Percentiles rank a stretch among this genome's conserved stretches.
phyloP scores from a whole-genome alignment of 257 asterid genomes.

The Solanum megistacrolobum region DNA sequence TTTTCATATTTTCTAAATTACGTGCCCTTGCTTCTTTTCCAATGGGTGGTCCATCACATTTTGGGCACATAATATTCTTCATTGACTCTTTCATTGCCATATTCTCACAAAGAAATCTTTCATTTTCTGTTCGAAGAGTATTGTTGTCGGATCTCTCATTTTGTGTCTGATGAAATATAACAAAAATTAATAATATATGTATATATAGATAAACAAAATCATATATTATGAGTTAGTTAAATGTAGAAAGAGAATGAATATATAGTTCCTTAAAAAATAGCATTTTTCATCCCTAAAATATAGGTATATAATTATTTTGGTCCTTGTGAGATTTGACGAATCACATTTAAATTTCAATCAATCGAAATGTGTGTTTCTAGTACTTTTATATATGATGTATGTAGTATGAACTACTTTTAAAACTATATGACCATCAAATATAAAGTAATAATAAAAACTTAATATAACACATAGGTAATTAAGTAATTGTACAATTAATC shows the following conservation, averaged over 20 bases:
- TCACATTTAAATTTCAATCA: background rate
- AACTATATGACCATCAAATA: background rate
- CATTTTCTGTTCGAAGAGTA: slow-evolving; percentile 42
- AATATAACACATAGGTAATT: background rate
- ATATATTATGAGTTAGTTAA: background rate
- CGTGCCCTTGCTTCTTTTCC: slow-evolving; percentile 30
- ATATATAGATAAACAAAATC: background rate
- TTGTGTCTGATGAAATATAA: slow-evolving; percentile 27
- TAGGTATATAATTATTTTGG: background rate
- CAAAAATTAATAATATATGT: background rate
- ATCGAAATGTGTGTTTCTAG: background rate
- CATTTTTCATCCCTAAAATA: background rate
- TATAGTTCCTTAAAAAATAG: background rate
- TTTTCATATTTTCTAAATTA: slow-evolving; percentile 23
- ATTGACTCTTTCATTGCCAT: slow-evolving; percentile 41
- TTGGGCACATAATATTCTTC: slow-evolving; percentile 24
- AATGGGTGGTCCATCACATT: slow-evolving; percentile 24
- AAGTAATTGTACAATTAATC: background rate
- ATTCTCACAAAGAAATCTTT: slow-evolving; percentile 40
- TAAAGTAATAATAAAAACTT: background rate
- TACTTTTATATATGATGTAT: background rate
- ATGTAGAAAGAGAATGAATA: background rate
- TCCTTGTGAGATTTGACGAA: background rate
- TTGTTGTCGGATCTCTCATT: slow-evolving; percentile 41
- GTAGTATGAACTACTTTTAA: background rate